These are phyloP conservation scores for Debaryomyces nepalensis DNA, from an alignment of 1,139 yeast genomes.

Conservation along the genomic window DNA sequence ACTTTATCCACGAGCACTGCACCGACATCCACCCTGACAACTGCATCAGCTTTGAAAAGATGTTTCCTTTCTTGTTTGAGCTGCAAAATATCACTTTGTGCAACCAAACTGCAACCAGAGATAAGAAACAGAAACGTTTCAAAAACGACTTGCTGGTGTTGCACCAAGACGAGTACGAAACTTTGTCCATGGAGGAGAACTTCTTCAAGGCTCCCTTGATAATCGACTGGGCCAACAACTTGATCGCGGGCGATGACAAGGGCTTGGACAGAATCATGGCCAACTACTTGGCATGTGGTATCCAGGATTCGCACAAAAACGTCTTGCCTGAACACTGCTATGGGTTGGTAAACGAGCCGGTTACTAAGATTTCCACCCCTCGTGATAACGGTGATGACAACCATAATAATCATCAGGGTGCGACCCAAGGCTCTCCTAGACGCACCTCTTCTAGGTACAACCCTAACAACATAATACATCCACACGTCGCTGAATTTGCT, in stretches of 20 bases:
- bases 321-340: constrained; percentile 34
- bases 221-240: constrained; percentile 59
- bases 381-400: constrained; percentile 1
- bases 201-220: constrained; percentile 46
- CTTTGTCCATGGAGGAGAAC: constrained; percentile 12
- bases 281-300: constrained; percentile 46
- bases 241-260: constrained; percentile 55
- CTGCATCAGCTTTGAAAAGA: constrained; percentile 32
- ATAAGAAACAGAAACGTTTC: constrained; percentile 19
- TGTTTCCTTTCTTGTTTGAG: constrained; percentile 25
- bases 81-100: constrained; percentile 16
- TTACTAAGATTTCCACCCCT: constrained; percentile 15
- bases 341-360: constrained; percentile 54
- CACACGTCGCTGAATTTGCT: constrained; percentile 54
- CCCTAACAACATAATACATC: constrained; percentile 31
- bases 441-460: constrained; percentile 7
- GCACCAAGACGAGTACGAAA: constrained; percentile 26
- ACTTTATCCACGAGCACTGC: constrained; percentile 40
- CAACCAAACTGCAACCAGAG: constrained; percentile 18
- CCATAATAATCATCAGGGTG: constrained; percentile 4
- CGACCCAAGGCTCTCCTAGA: constrained; percentile 8
- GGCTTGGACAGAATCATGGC: constrained; percentile 49
- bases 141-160: constrained; percentile 29
- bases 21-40: constrained; percentile 53
- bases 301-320: constrained; percentile 30